Evolutionary conservation across 768 basidiomycete species (phyloP).

Genomic region (Kwoniella mangroviensis): DNA sequence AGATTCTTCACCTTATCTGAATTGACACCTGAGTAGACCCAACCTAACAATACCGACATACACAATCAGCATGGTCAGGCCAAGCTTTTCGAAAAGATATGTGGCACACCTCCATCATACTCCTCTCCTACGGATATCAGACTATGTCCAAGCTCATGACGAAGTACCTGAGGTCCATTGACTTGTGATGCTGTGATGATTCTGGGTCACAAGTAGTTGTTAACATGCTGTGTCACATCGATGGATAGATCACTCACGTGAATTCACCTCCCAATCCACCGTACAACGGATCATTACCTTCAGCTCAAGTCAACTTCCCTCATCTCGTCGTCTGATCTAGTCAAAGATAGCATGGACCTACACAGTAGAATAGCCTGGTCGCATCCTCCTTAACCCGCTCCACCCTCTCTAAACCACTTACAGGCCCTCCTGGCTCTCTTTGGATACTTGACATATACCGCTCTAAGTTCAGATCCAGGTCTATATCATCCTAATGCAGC

Average conservation of each 20-base stretch:
- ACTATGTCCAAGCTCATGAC: constrained; percentile 55
- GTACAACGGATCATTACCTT: constrained; percentile 53
- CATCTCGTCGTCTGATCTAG: neutral
- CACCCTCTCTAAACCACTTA: constrained; percentile 35
- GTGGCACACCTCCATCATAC: constrained; percentile 52
- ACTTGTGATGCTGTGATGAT: constrained; percentile 54
- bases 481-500: constrained; percentile 54
- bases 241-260: constrained; percentile 49
- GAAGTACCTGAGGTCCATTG: constrained; percentile 55
- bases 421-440: constrained; percentile 50
- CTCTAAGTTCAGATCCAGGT: constrained; percentile 53
- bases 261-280: constrained; percentile 57
- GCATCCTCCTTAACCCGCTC: constrained; percentile 43
- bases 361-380: constrained; percentile 54
- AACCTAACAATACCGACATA: constrained; percentile 25
- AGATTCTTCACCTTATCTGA: constrained; percentile 36
- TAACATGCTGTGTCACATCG: constrained; percentile 4
- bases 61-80: neutral
- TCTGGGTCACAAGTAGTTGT: constrained; percentile 13
- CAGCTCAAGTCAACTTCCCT: neutral
- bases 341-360: constrained; percentile 9
- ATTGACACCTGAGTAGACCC: constrained; percentile 50
- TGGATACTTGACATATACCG: constrained; percentile 46
- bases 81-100: neutral
- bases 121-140: constrained; percentile 55